These are phyloP conservation scores for Peronospora farinosa DNA, from an alignment of 352 stramenopile species.

Conservation along the genomic window DNA sequence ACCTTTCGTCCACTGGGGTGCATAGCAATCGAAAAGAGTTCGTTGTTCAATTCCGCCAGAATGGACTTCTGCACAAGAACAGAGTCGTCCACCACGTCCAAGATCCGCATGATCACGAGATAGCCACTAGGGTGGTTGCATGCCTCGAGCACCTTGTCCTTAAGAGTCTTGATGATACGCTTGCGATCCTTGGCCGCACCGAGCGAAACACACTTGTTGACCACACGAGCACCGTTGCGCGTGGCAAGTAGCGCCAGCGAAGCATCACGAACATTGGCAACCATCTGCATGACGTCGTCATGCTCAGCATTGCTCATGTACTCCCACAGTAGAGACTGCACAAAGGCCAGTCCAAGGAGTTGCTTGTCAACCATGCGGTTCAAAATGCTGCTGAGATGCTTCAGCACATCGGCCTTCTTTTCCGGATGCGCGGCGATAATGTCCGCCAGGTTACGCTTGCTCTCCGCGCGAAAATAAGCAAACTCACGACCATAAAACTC, in stretches of 20 bases:
- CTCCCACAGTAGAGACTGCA: conserved; percentile 87
- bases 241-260: conserved; percentile 82
- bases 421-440: conserved; percentile 57
- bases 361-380: conserved; percentile 89
- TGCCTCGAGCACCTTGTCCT: conserved; percentile 86
- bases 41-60: conserved; percentile 71
- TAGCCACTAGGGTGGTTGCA: conserved; percentile 88
- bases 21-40: conserved; percentile 63
- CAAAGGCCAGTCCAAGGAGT: conserved; percentile 80
- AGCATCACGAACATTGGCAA: conserved; percentile 80
- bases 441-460: conserved; percentile 74
- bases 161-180: conserved; percentile 87
- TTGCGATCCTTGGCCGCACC: conserved; percentile 87
- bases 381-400: conserved; percentile 56
- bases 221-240: conserved; percentile 79
- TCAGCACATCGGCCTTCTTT: conserved; percentile 73
- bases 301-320: conserved; percentile 81
- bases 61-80: conserved; percentile 88
- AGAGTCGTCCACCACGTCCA: conserved; percentile 88
- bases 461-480: conserved; percentile 79
- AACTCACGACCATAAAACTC: conserved; percentile 89
- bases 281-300: conserved; percentile 77
- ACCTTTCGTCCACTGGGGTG: conserved; percentile 74
- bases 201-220: conserved; percentile 81
- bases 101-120: conserved; percentile 83